These are phyloP conservation scores for Debaryomyces subglobosus DNA, from an alignment of 1,139 yeast species.

Conservation along the genomic window DNA sequence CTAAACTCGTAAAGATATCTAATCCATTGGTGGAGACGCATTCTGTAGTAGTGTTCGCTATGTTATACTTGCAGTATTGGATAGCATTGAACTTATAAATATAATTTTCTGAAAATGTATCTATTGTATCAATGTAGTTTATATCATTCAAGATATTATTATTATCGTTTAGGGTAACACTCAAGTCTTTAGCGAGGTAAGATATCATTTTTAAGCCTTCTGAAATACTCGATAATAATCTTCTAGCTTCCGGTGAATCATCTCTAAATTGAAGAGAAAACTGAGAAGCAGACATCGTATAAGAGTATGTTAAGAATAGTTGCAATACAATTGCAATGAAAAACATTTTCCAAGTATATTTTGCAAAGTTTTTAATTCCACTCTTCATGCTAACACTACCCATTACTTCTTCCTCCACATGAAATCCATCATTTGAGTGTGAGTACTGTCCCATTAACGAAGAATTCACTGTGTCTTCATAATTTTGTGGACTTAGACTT, in stretches of 20 bases:
- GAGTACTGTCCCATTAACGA: neutral
- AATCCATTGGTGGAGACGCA: constrained; percentile 47
- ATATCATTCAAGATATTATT: constrained; percentile 20
- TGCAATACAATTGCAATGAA: constrained; percentile 1
- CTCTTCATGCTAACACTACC: neutral
- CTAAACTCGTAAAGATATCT: constrained; percentile 48
- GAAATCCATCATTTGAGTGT: neutral
- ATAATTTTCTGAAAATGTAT: constrained; percentile 47
- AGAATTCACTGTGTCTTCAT: neutral
- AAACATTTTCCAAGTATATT: neutral
- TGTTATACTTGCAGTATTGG: constrained; percentile 52
- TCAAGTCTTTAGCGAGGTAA: constrained; percentile 58
- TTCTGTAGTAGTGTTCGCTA: constrained; percentile 18
- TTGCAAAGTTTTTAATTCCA: neutral
- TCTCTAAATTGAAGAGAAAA: constrained; percentile 42
- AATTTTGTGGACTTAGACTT: neutral
- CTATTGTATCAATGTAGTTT: constrained; percentile 34
- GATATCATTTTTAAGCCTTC: constrained; percentile 57
- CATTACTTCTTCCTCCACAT: neutral
- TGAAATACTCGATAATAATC: constrained; percentile 42
- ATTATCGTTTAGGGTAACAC: constrained; percentile 30
- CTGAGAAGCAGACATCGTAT: constrained; percentile 34
- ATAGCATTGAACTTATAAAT: constrained; percentile 46
- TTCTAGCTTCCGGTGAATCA: constrained; percentile 36
- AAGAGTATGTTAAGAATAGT: neutral